Evolutionary conservation across 768 basidiomycete genomes (phyloP).

Genomic region (Gloeostereum incarnatum): DNA sequence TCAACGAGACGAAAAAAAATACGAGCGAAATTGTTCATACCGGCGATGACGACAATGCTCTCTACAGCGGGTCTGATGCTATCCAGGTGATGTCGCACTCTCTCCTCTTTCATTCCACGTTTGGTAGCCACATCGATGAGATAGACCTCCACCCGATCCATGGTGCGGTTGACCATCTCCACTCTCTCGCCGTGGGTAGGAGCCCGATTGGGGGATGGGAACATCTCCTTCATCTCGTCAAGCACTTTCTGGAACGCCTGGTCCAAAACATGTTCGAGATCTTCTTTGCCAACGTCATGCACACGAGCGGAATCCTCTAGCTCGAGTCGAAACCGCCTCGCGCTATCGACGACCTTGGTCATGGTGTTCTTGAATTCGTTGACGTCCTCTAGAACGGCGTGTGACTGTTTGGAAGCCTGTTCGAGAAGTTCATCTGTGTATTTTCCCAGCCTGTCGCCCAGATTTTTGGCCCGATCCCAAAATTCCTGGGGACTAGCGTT

Average conservation of each 20-base stretch:
- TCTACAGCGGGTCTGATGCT: slow-evolving; percentile 15
- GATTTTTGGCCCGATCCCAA: too few relatives aligned
- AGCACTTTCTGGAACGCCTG: slow-evolving; percentile 13
- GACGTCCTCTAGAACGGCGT: too few relatives aligned
- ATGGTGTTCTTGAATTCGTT: too few relatives aligned
- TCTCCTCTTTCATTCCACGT: slow-evolving; percentile 16
- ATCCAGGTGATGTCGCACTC: slow-evolving; percentile 12
- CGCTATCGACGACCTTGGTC: too few relatives aligned
- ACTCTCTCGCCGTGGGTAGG: slow-evolving; percentile 18
- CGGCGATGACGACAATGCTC: slow-evolving; percentile 14
- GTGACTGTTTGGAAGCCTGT: too few relatives aligned
- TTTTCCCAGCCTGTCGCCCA: too few relatives aligned
- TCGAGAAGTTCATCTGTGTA: too few relatives aligned
- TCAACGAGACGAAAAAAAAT: not conserved
- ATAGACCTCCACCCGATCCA: slow-evolving; percentile 16
- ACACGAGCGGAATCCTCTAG: too few relatives aligned
- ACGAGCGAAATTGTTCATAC: slow-evolving; percentile 7
- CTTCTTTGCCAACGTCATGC: too few relatives aligned
- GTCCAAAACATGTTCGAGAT: slow-evolving; percentile 14
- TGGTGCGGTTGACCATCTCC: slow-evolving; percentile 9
- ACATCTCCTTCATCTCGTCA: slow-evolving; percentile 13
- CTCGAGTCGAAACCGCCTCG: too few relatives aligned
- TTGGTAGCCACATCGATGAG: slow-evolving; percentile 14
- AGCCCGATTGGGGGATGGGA: slow-evolving; percentile 20
- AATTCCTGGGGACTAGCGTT: too few relatives aligned